Evolutionary conservation across 805 yeast species (phyloP).

Genomic region (Tanozyma kutaoensis): DNA sequence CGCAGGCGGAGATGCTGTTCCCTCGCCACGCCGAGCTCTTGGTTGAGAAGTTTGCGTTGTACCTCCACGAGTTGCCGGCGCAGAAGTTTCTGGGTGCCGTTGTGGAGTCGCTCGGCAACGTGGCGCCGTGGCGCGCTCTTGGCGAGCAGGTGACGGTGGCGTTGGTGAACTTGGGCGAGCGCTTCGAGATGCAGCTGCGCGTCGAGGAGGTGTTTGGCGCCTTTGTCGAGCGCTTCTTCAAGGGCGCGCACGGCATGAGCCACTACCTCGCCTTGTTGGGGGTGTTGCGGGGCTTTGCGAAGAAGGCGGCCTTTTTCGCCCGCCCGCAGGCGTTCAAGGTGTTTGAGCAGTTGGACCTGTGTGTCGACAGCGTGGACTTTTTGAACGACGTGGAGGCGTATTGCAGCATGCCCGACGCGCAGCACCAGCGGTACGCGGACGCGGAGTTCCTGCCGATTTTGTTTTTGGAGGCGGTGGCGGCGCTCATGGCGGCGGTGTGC

Average conservation of each 20-base stretch:
- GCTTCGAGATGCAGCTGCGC: slow-evolving; percentile 8
- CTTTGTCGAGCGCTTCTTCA: slow-evolving; percentile 15
- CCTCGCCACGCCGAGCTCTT: slow-evolving; percentile 26
- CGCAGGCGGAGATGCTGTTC: slow-evolving; percentile 11
- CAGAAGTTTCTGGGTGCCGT: slow-evolving; percentile 29
- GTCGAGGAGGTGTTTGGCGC: slow-evolving; percentile 13
- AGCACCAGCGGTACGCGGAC: slow-evolving; percentile 11
- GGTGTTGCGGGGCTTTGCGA: slow-evolving; percentile 15
- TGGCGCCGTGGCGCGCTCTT: slow-evolving; percentile 22
- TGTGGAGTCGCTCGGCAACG: slow-evolving; percentile 11
- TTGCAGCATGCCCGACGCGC: slow-evolving; percentile 8
- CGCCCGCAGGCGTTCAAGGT: slow-evolving; percentile 12
- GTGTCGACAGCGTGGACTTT: slow-evolving; percentile 24
- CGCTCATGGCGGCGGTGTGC: too few species aligned
- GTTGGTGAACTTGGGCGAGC: slow-evolving; percentile 15
- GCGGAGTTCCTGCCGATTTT: slow-evolving; percentile 20
- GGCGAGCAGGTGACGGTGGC: slow-evolving; percentile 21
- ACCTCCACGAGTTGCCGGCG: slow-evolving; percentile 31
- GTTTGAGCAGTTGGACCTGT: slow-evolving; percentile 19
- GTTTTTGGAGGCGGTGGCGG: slow-evolving; percentile 20
- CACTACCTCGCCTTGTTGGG: slow-evolving; percentile 24
- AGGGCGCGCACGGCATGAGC: slow-evolving; percentile 10
- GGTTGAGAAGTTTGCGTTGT: slow-evolving; percentile 29
- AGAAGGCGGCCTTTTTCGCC: slow-evolving; percentile 14
- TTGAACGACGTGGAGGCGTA: slow-evolving; percentile 21